Evolutionary conservation across 2,329 filamentous ascomycete genomes (phyloP).

Genomic region (Knufia petricola): DNA sequence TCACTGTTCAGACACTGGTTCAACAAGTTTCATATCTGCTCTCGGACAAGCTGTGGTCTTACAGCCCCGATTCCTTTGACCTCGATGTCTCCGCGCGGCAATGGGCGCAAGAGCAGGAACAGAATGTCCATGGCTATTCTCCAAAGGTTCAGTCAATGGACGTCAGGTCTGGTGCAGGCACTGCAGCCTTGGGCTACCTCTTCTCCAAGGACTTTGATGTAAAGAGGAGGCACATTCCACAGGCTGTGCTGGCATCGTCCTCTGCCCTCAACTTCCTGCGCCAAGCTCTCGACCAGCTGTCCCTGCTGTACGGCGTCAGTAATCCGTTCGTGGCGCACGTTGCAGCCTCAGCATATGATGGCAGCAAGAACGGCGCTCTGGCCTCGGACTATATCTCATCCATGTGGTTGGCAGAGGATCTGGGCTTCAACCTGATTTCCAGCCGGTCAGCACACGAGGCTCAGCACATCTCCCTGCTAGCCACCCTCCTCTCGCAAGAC

Average conservation of each 20-base stretch:
- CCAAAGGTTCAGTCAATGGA: slow-evolving; percentile 73
- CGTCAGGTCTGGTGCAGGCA: slow-evolving; percentile 78
- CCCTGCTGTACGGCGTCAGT: slow-evolving; percentile 79
- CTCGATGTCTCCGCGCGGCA: slow-evolving; percentile 71
- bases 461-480: slow-evolving; percentile 90
- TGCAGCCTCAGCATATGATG: slow-evolving; percentile 76
- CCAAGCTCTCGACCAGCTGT: slow-evolving; percentile 79
- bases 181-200: slow-evolving; percentile 88
- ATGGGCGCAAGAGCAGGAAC: slow-evolving; percentile 61
- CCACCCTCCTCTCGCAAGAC: slow-evolving; percentile 67
- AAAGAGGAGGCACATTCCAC: slow-evolving; percentile 80
- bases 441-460: slow-evolving; percentile 82
- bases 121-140: slow-evolving; percentile 72
- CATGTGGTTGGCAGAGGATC: slow-evolving; percentile 73
- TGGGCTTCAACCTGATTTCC: slow-evolving; percentile 76
- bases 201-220: slow-evolving; percentile 96
- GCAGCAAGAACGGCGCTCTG: slow-evolving; percentile 56
- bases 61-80: slow-evolving; percentile 88
- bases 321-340: slow-evolving; percentile 90
- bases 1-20: slow-evolving; percentile 84
- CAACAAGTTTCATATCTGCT: slow-evolving; percentile 93
- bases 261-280: slow-evolving; percentile 72
- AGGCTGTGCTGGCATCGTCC: slow-evolving; percentile 80
- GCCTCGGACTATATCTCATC: slow-evolving; percentile 80
- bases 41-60: slow-evolving; percentile 95